Evolutionary conservation across 140 eudicot genomes (phyloP).

Genomic region (Senecio squalidus): DNA sequence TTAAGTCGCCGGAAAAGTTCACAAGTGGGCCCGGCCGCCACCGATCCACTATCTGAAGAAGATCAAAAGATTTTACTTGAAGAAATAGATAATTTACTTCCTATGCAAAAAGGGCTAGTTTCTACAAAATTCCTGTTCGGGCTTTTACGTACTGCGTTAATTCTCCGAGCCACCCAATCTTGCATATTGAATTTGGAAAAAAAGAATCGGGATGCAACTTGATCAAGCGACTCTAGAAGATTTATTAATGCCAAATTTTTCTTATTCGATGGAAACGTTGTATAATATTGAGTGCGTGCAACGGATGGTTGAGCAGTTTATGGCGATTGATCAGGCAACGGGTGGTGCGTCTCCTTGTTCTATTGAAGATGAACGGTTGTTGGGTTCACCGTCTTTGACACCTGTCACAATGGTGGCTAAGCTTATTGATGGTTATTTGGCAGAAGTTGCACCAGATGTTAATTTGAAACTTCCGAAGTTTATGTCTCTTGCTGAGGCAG

Average conservation of each 20-base stretch:
- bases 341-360: too few species aligned
- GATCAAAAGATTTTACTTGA: conserved; percentile 56
- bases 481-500: conserved; percentile 52
- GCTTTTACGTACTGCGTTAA: conserved; percentile 65
- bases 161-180: too few species aligned
- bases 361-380: too few species aligned
- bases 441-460: conserved; percentile 83
- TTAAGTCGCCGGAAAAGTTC: too few species aligned
- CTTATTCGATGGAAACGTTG: conserved; percentile 65
- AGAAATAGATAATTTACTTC: conserved; percentile 51
- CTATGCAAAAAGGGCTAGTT: conserved; percentile 57
- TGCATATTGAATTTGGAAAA: too few species aligned
- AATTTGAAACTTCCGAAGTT: conserved; percentile 74
- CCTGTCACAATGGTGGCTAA: conserved; percentile 60
- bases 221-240: conserved; percentile 68
- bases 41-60: too few species aligned
- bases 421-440: conserved; percentile 67
- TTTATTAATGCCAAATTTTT: conserved; percentile 69
- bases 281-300: conserved; percentile 65
- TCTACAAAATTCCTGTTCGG: conserved; percentile 72
- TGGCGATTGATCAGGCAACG: conserved; percentile 45
- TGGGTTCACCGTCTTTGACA: conserved; percentile 46
- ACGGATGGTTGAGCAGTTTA: conserved; percentile 51
- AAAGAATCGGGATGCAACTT: conserved; percentile 69
- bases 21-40: too few species aligned